Evolutionary conservation across 345 rosid genomes (phyloP).

Genomic region (Rhodomyrtus tomentosa): DNA sequence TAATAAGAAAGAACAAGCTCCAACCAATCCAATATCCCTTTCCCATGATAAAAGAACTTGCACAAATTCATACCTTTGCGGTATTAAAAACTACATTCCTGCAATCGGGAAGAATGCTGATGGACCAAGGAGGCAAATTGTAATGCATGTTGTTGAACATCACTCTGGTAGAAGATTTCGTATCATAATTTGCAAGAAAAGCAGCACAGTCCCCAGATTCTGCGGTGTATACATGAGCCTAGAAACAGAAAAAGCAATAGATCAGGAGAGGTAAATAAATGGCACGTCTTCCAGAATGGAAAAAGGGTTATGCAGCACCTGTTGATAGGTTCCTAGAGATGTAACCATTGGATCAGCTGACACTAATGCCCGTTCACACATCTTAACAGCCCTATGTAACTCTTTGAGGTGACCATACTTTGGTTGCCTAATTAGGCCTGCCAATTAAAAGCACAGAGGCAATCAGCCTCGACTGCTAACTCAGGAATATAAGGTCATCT

Average conservation of each 20-base stretch:
- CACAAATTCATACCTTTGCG: conserved; percentile 55
- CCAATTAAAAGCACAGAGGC: not conserved
- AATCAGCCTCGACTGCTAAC: conserved; percentile 1
- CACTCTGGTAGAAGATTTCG: conserved; percentile 70
- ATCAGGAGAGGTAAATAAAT: not conserved
- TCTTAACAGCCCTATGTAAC: conserved; percentile 88
- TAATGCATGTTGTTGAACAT: conserved; percentile 93
- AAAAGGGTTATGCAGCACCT: conserved; percentile 20
- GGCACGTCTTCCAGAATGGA: not conserved
- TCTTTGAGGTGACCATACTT: conserved; percentile 96
- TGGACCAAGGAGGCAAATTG: conserved; percentile 98
- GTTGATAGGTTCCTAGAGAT: conserved; percentile 77
- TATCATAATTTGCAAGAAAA: conserved; percentile 88
- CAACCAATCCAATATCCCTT: not conserved
- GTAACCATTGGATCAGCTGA: conserved; percentile 76
- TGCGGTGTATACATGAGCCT: conserved; percentile 79
- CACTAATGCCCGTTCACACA: conserved; percentile 83
- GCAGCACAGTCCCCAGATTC: conserved; percentile 89
- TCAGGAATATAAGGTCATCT: not conserved
- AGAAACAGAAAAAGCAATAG: not conserved
- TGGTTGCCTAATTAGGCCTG: conserved; percentile 92
- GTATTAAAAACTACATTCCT: conserved; percentile 92
- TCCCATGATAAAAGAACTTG: not conserved
- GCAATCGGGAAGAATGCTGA: conserved; percentile 97
- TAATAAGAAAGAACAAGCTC: not conserved